A percentile compares a stretch with the other conserved stretches of the same genome.
Conservation (phyloP, 2,329 filamentous ascomycete genomes). For the Colletotrichum simmondsii region DNA sequence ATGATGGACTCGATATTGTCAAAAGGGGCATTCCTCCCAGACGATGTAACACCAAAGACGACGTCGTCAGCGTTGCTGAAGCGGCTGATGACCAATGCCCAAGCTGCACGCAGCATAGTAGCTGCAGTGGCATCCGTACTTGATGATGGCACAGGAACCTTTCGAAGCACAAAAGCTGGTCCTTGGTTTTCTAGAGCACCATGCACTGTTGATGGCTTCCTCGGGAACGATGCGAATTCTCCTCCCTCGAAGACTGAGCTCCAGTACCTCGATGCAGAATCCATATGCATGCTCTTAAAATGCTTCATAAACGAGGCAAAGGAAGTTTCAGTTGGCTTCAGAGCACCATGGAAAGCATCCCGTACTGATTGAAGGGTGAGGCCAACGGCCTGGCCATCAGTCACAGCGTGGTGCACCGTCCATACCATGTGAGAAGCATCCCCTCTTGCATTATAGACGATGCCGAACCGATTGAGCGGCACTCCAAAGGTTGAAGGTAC, state of each 20-base stretch:
- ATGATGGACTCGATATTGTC: slow-evolving; percentile 35
- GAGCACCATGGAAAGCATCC: neutral
- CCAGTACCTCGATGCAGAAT: slow-evolving; percentile 22
- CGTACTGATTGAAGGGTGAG: slow-evolving; percentile 20
- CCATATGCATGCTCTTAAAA: neutral
- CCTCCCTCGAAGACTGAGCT: slow-evolving; percentile 15
- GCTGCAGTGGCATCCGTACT: neutral
- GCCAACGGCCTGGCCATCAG: slow-evolving; percentile 25
- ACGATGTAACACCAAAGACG: slow-evolving; percentile 53
- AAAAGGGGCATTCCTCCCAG: slow-evolving; percentile 39
- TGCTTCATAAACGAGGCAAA: slow-evolving; percentile 32
- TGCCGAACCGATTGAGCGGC: slow-evolving; percentile 35
- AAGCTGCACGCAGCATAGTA: slow-evolving; percentile 44
- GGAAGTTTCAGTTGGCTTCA: neutral
- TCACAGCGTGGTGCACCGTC: slow-evolving; percentile 35
- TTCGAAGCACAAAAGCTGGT: neutral
- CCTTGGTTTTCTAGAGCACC: neutral
- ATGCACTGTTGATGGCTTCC: neutral
- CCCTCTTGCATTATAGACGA: slow-evolving; percentile 23
- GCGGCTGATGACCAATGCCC: slow-evolving; percentile 50
- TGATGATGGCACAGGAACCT: neutral
- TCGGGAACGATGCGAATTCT: slow-evolving; percentile 11
- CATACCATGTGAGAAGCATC: slow-evolving; percentile 30
- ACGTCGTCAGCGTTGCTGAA: slow-evolving; percentile 49
- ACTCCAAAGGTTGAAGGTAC: slow-evolving; percentile 24